These are phyloP conservation scores for Taphrina communis DNA, from an alignment of 1,139 yeast genomes.

Conservation along the genomic window DNA sequence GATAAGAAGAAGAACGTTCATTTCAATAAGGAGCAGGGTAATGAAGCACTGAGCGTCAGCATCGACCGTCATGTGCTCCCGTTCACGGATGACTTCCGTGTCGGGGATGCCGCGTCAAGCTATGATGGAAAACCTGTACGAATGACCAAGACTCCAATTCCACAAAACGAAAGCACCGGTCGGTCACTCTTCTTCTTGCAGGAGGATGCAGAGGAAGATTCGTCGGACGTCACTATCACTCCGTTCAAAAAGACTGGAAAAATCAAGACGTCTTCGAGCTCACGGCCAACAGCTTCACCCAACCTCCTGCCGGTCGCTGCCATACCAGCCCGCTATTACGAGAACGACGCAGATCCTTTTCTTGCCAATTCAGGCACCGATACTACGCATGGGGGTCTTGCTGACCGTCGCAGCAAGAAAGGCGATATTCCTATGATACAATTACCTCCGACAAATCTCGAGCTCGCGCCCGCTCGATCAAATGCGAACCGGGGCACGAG, in stretches of 20 bases:
- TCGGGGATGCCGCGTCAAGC: background rate
- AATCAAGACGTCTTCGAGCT: background rate
- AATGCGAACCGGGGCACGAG: background rate
- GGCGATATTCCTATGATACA: conserved; percentile 23
- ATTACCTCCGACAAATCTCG: conserved; percentile 9
- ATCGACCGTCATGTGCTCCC: background rate
- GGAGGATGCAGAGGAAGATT: conserved; percentile 31
- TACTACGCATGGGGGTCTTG: background rate
- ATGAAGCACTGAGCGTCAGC: conserved; percentile 3
- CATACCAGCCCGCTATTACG: background rate
- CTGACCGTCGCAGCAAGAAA: conserved; percentile 18
- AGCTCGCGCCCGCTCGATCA: conserved; percentile 3
- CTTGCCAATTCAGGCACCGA: background rate
- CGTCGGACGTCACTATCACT: conserved; percentile 10
- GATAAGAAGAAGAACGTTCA: conserved; percentile 29
- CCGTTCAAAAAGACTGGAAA: conserved; percentile 40
- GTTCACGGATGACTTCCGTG: background rate
- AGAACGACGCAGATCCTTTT: conserved; percentile 10
- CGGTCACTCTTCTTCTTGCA: conserved; percentile 24
- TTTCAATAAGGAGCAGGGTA: conserved; percentile 19
- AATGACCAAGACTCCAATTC: background rate
- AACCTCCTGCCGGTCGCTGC: conserved; percentile 3
- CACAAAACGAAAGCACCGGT: background rate
- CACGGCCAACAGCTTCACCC: conserved; percentile 8
- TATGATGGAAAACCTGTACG: background rate